phyloP scores from a whole-genome alignment of 2,329 filamentous ascomycete genomes.

The Juglanconis sp. region DNA sequence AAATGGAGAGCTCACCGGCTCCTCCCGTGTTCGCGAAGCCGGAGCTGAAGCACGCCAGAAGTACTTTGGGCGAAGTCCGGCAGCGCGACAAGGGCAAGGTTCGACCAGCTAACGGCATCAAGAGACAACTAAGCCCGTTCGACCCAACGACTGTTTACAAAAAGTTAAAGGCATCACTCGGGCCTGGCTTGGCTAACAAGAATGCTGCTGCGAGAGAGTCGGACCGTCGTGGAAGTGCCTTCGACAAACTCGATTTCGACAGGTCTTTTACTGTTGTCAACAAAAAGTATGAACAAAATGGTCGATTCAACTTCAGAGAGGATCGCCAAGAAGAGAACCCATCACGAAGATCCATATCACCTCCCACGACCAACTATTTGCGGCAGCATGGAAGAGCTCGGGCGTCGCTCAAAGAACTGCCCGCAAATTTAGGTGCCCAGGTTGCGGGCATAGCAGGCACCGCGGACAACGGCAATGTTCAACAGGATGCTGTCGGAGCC shows the following conservation, averaged over 20 bases:
- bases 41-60: slow-evolving; percentile 56
- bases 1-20: slow-evolving; percentile 9
- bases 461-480: slow-evolving; percentile 32
- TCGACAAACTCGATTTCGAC: slow-evolving; percentile 54
- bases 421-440: slow-evolving; percentile 34
- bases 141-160: slow-evolving; percentile 58
- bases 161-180: slow-evolving; percentile 48
- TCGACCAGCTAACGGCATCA: slow-evolving; percentile 32
- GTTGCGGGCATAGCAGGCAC: slow-evolving; percentile 35
- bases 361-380: slow-evolving; percentile 47
- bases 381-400: slow-evolving; percentile 43
- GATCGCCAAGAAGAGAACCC: slow-evolving; percentile 28
- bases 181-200: slow-evolving; percentile 22
- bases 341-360: slow-evolving; percentile 28
- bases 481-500: slow-evolving; percentile 36
- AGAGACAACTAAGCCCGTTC: slow-evolving; percentile 56
- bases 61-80: slow-evolving; percentile 42
- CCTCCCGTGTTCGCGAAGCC: slow-evolving; percentile 54
- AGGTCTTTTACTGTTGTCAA: slow-evolving; percentile 51
- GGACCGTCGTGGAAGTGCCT: slow-evolving; percentile 43
- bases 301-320: slow-evolving; percentile 48
- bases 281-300: slow-evolving; percentile 57
- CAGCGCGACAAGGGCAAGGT: slow-evolving; percentile 29
- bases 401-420: slow-evolving; percentile 34
- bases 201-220: slow-evolving; percentile 21